Evolutionary conservation across 2,329 filamentous ascomycete genomes (phyloP).

Genomic region (Fusarium sarcochroum): DNA sequence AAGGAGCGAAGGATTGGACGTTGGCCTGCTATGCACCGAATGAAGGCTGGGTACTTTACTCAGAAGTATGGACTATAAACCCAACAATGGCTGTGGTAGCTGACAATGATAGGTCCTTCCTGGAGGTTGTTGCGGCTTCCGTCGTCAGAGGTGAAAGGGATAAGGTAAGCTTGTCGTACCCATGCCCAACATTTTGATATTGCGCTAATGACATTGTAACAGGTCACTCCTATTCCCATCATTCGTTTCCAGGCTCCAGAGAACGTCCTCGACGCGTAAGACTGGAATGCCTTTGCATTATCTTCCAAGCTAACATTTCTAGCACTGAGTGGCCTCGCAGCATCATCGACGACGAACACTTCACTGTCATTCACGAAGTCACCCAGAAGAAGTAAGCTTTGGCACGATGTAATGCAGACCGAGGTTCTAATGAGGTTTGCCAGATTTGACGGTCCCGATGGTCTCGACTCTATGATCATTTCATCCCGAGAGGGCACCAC

Average conservation of each 20-base stretch:
- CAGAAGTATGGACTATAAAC: not conserved
- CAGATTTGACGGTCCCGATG: not conserved
- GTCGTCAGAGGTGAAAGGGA: conserved; percentile 3
- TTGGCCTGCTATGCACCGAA: conserved; percentile 6
- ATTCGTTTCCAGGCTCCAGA: not conserved
- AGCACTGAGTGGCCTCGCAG: conserved; percentile 4
- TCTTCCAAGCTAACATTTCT: not conserved
- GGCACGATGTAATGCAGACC: too few relatives aligned
- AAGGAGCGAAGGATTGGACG: conserved; percentile 7
- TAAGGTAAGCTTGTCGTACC: not conserved
- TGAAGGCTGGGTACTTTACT: conserved; percentile 5
- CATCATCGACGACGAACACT: conserved; percentile 7
- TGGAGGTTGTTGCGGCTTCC: not conserved
- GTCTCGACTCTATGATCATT: conserved; percentile 17
- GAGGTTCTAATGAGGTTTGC: not conserved
- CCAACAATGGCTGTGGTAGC: not conserved
- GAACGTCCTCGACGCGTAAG: not conserved
- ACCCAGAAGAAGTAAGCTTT: not conserved
- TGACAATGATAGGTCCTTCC: not conserved
- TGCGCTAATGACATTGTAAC: not conserved
- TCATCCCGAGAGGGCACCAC: conserved; percentile 12
- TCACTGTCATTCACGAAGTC: conserved; percentile 4
- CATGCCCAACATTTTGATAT: not conserved
- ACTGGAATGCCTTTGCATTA: fast-evolving
- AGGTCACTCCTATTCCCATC: conserved; percentile 1